A percentile compares a stretch with the other conserved stretches of the same genome.
These are phyloP conservation scores for Gaertneriomyces sp. DNA, from an alignment of 192 early-diverging fungal species.

Conservation along the genomic window DNA sequence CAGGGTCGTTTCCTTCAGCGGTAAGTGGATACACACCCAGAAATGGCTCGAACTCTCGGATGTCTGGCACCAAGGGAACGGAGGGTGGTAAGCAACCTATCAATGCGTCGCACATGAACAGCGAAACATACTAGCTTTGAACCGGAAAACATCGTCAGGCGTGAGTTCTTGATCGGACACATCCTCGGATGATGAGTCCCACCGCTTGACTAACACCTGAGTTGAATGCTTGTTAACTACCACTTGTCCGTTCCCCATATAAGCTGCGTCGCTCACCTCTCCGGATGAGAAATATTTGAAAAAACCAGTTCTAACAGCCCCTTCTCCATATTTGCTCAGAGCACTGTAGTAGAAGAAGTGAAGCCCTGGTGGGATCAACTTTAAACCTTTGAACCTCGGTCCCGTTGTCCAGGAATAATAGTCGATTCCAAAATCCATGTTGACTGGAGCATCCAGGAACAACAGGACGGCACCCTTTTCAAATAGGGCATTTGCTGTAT, in stretches of 20 bases:
- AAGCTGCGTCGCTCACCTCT: not conserved
- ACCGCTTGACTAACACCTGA: slow-evolving; percentile 76
- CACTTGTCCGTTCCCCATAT: slow-evolving; percentile 12
- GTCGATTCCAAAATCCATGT: slow-evolving; percentile 88
- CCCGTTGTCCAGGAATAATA: slow-evolving; percentile 86
- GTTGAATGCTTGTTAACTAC: not conserved
- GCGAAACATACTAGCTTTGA: slow-evolving; percentile 53
- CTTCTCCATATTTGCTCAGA: not conserved
- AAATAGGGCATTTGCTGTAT: slow-evolving; percentile 73
- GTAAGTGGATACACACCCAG: slow-evolving; percentile 79
- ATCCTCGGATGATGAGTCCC: slow-evolving; percentile 75
- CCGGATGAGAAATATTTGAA: not conserved
- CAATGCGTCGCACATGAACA: not conserved
- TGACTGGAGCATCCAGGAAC: slow-evolving; percentile 72
- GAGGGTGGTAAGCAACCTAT: not conserved
- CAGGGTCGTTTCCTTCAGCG: slow-evolving; percentile 44
- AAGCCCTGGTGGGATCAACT: slow-evolving; percentile 88
- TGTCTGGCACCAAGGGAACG: slow-evolving; percentile 41
- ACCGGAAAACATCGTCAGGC: slow-evolving; percentile 58
- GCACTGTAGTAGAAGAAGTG: slow-evolving; percentile 87
- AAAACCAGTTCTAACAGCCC: slow-evolving; percentile 2
- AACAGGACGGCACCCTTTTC: slow-evolving; percentile 75
- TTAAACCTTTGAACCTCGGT: slow-evolving; percentile 85
- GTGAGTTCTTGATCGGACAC: slow-evolving; percentile 57
- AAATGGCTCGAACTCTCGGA: slow-evolving; percentile 72